Percentiles rank a stretch among this genome's conserved stretches.
Evolutionary conservation across 2,329 filamentous ascomycete species (phyloP).

Genomic region (Aspergillus tubingensis): DNA sequence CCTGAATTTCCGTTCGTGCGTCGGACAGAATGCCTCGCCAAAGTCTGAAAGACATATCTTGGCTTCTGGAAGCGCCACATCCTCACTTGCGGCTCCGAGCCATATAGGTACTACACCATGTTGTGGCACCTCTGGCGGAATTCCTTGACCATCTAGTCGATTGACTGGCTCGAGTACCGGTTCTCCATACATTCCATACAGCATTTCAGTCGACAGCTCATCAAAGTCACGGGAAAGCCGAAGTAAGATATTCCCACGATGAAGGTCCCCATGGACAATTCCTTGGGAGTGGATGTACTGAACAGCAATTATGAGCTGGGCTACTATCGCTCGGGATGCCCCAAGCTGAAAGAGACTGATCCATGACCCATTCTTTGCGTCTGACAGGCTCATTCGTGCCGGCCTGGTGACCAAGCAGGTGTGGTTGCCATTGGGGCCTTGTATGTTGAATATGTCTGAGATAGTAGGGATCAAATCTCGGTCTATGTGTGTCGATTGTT

Average conservation of each 20-base stretch:
- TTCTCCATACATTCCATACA: constrained; percentile 25
- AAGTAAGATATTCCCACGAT: constrained; percentile 30
- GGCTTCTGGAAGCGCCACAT: constrained; percentile 26
- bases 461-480: constrained; percentile 10
- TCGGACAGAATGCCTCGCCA: constrained; percentile 28
- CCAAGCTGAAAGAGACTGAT: constrained; percentile 16
- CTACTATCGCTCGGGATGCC: constrained; percentile 20
- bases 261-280: constrained; percentile 32
- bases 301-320: constrained; percentile 24
- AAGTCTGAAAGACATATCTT: constrained; percentile 31
- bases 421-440: constrained; percentile 16
- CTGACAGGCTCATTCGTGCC: constrained; percentile 15
- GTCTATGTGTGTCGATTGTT: not conserved
- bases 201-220: constrained; percentile 20
- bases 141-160: constrained; percentile 23
- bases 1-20: constrained; percentile 13
- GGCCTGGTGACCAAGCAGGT: constrained; percentile 13
- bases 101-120: constrained; percentile 20
- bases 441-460: constrained; percentile 12
- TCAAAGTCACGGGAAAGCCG: constrained; percentile 20
- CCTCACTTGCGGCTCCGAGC: constrained; percentile 24
- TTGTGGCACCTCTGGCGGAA: constrained; percentile 23
- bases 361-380: constrained; percentile 12
- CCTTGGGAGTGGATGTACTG: constrained; percentile 30
- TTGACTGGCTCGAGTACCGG: constrained; percentile 24